Conservation (phyloP, 768 basidiomycete genomes). For the Leccinum ochraceum region DNA sequence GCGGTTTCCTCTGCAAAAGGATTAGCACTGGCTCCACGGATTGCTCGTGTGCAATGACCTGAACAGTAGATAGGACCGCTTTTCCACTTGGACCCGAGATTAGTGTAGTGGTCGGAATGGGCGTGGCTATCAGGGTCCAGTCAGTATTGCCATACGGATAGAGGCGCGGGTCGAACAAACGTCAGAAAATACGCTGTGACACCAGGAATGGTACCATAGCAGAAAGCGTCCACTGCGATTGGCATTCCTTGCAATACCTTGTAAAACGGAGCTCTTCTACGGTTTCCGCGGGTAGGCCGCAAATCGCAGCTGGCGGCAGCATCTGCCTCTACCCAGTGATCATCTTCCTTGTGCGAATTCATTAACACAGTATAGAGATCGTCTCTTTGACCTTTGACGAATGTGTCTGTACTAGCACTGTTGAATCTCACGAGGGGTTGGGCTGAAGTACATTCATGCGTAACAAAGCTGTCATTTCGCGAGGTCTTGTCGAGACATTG, state of each 20-base stretch:
- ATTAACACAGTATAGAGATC: conserved; percentile 82
- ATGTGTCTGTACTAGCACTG: neutral
- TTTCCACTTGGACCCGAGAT: conserved; percentile 84
- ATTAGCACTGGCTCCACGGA: neutral
- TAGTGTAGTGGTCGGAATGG: conserved; percentile 97
- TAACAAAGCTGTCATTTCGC: neutral
- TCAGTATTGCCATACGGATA: conserved; percentile 9
- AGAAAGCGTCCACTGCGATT: conserved; percentile 96
- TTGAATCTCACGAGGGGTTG: conserved; percentile 1
- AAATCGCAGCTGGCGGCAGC: conserved; percentile 49
- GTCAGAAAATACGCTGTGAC: conserved; percentile 92
- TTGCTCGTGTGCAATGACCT: conserved; percentile 27
- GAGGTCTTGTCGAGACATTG: conserved; percentile 47
- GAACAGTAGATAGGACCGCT: conserved; percentile 97
- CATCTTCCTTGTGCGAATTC: conserved; percentile 80
- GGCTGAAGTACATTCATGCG: neutral
- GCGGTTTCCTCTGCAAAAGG: conserved; percentile 66
- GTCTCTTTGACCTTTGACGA: conserved; percentile 7
- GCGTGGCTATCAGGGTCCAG: conserved; percentile 65
- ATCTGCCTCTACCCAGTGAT: conserved; percentile 83
- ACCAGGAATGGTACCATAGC: conserved; percentile 88
- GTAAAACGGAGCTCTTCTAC: conserved; percentile 90
- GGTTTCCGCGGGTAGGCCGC: conserved; percentile 47
- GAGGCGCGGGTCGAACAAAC: conserved; percentile 40
- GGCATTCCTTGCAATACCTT: conserved; percentile 97